These are phyloP conservation scores for Artemisia argyi DNA, from an alignment of 129 eudicot genomes.

Conservation along the genomic window DNA sequence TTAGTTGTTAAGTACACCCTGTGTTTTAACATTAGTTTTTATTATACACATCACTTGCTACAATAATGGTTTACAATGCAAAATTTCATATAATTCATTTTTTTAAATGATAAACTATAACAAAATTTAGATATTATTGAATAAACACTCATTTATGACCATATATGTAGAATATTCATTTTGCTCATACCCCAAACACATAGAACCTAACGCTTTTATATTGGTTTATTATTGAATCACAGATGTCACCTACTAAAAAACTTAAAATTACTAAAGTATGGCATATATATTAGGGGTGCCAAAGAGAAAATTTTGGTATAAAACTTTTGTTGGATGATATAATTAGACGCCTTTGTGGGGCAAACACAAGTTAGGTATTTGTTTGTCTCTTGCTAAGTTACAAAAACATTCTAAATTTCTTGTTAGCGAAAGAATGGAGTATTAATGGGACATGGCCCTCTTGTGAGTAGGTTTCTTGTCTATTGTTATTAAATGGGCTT, in stretches of 20 bases:
- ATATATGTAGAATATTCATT: too few species aligned
- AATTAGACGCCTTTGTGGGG: slow-evolving; percentile 26
- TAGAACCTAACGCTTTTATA: too few species aligned
- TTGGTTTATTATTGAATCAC: too few species aligned
- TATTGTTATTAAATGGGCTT: slow-evolving; percentile 22
- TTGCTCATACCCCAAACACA: too few species aligned
- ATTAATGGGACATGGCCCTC: slow-evolving; percentile 28
- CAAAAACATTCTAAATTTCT: slow-evolving; percentile 31
- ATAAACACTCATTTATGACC: too few species aligned
- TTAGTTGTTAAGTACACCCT: too few species aligned
- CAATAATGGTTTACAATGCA: too few species aligned
- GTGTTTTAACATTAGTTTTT: too few species aligned
- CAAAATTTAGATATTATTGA: too few species aligned
- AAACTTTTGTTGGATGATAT: not conserved
- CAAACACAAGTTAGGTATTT: slow-evolving; percentile 32
- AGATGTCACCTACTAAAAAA: not conserved
- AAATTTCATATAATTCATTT: too few species aligned
- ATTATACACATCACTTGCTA: too few species aligned
- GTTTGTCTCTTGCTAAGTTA: slow-evolving; percentile 28
- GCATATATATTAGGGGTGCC: not conserved
- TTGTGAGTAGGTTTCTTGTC: slow-evolving; percentile 33
- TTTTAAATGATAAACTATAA: too few species aligned
- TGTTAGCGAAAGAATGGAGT: slow-evolving; percentile 22
- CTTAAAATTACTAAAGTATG: not conserved
- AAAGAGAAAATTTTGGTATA: not conserved